A percentile compares a stretch with the other conserved stretches of the same genome.
Conservation (phyloP, 2,329 filamentous ascomycete species). For the Arachnomyces sp. region DNA sequence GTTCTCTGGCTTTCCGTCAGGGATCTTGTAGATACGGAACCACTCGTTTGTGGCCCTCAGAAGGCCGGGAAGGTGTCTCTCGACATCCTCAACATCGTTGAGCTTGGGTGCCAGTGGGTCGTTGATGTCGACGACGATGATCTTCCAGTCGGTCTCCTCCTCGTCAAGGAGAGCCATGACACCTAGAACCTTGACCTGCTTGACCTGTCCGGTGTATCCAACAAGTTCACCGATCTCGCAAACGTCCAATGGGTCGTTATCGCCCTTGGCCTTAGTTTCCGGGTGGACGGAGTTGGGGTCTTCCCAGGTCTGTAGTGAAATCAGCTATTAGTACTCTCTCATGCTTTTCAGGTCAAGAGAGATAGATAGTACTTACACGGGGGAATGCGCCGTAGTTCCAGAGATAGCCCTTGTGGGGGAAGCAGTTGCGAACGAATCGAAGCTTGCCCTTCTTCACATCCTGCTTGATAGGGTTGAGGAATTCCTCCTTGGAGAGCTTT, state of each 20-base stretch:
- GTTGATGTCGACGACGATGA: constrained; percentile 98
- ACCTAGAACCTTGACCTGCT: constrained; percentile 99
- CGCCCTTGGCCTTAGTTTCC: constrained; percentile 99
- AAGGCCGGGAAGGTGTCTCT: constrained; percentile 93
- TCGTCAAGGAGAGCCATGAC: constrained; percentile 99
- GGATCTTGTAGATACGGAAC: constrained; percentile 99
- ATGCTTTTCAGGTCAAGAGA: constrained; percentile 3
- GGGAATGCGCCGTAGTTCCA: constrained; percentile 99
- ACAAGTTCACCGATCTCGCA: constrained; percentile 99
- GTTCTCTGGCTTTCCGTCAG: constrained; percentile 99
- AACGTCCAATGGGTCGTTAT: constrained; percentile 98
- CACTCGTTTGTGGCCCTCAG: constrained; percentile 98
- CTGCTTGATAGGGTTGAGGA: constrained; percentile 98
- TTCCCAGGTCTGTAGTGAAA: constrained; percentile 75
- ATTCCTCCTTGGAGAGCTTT: constrained; percentile 97
- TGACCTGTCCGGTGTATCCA: constrained; percentile 90
- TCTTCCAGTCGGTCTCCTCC: constrained; percentile 99
- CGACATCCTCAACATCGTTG: constrained; percentile 97
- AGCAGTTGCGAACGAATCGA: constrained; percentile 98
- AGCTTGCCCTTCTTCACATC: constrained; percentile 99
- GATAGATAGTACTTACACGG: constrained; percentile 55
- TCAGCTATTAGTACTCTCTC: constrained; percentile 1
- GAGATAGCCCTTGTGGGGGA: constrained; percentile 99
- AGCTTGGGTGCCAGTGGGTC: constrained; percentile 94
- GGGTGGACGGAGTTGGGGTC: constrained; percentile 93